Base-by-base conservation (phyloP, 2,329 filamentous ascomycete genomes). In the Neurospora sp. region DNA sequence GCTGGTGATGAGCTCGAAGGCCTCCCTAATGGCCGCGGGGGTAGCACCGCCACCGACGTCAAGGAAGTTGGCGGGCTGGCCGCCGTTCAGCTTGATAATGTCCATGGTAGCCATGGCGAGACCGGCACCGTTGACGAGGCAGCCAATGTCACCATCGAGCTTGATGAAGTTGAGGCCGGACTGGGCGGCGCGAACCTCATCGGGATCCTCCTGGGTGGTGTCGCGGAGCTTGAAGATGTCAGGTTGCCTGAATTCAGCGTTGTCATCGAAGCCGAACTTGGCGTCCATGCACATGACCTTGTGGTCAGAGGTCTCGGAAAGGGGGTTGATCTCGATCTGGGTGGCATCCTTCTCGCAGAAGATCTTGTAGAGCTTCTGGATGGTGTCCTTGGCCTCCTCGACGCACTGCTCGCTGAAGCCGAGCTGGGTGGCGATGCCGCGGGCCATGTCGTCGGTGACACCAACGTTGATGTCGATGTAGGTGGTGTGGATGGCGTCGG, bases 101-200 rank as follows among this genome's bases (percentile, higher is more conserved):
- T 99, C 96, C 96, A 99, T 99, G 81, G 96, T 99, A 74, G 96
- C 96, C 96, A 99, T 99, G 84, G 96, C 96, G 76, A 99, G 91
- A 85, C 96, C 96, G 78, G 96, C 96, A 81, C 96, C 96, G 85
- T 99, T 99, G 85, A 99, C 96, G 77, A 98, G 87, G 86, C 96
- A 99, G 83, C 96, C 96, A 81, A 99, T 99, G 81, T 99, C 96
- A 81, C 96, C 96, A 80, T 98, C 96, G 73, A 99, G 91, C 89
- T 99, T 99, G 88, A 99, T 99, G 86, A 99, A 99, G 90, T 99
- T 99, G 76, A 99, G 89, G 78, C 93, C 93, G 76, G 90, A 94
- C 87, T 97, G 86, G 78, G 94, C 94, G 78, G 96, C 96, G 84
- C 95, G 95, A 78, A 99, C 95, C 87, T 99, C 96, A 80, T 99